phyloP scores from a whole-genome alignment of 1,284 basidiomycete genomes.

The Hymenochaete sp. region DNA sequence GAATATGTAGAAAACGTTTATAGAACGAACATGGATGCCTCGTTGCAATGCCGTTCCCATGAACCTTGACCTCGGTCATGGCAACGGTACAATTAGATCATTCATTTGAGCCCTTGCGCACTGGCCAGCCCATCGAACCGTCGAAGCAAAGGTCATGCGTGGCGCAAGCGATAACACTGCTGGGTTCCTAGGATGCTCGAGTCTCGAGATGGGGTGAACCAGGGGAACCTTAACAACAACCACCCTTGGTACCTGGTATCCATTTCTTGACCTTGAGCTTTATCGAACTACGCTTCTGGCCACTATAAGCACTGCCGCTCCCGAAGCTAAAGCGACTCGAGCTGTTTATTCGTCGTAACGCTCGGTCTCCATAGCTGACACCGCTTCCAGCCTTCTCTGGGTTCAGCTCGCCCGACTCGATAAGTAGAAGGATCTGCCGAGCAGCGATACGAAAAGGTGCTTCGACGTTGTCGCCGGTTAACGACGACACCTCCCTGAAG shows the following conservation, averaged over 20 bases:
- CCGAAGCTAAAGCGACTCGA: constrained; percentile 70
- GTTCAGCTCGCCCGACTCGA: constrained; percentile 86
- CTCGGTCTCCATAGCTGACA: constrained; percentile 93
- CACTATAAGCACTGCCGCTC: constrained; percentile 55
- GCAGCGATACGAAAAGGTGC: constrained; percentile 89
- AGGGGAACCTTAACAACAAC: constrained; percentile 26
- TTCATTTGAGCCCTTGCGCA: too few relatives aligned
- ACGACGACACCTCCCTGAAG: constrained; percentile 88
- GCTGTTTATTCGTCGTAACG: constrained; percentile 77
- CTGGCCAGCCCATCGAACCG: too few relatives aligned
- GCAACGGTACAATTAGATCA: too few relatives aligned
- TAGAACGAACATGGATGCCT: too few relatives aligned
- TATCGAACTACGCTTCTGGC: constrained; percentile 47
- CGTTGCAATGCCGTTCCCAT: too few relatives aligned
- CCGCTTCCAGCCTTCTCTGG: constrained; percentile 91
- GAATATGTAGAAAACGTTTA: too few relatives aligned
- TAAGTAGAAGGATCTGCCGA: constrained; percentile 84
- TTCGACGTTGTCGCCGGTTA: constrained; percentile 90
- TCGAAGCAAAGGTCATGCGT: too few relatives aligned
- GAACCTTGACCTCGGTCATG: too few relatives aligned
- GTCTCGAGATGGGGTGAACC: too few relatives aligned
- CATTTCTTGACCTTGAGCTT: constrained; percentile 52
- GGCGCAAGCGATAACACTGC: too few relatives aligned
- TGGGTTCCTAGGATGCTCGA: too few relatives aligned
- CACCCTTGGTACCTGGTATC: constrained; percentile 39